A percentile compares a stretch with the other conserved stretches of the same genome.
Evolutionary conservation across 2,329 filamentous ascomycete genomes (phyloP).

Genomic region (Alternaria sp.): DNA sequence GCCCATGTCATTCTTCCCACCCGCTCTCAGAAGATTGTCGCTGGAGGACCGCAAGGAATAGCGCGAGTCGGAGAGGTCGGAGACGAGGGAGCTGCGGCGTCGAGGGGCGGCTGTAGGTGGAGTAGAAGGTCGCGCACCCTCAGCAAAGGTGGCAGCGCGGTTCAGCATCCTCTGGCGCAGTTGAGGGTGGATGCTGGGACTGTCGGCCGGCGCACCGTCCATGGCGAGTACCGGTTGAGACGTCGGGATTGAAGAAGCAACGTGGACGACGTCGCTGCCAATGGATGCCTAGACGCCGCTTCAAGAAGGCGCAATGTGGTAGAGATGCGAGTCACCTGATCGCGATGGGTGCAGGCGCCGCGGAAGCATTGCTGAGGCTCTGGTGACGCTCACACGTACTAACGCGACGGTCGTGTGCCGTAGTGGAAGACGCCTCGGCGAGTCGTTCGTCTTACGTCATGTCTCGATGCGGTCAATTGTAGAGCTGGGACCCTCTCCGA

Average conservation of each 20-base stretch:
- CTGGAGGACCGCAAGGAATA: slow-evolving; percentile 69
- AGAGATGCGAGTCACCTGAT: slow-evolving; percentile 6
- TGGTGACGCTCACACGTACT: slow-evolving; percentile 14
- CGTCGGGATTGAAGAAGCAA: slow-evolving; percentile 5
- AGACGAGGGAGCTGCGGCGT: slow-evolving; percentile 78
- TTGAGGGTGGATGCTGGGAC: slow-evolving; percentile 31
- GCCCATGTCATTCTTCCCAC: slow-evolving; percentile 38
- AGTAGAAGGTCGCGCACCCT: slow-evolving; percentile 33
- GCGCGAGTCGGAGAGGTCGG: slow-evolving; percentile 75
- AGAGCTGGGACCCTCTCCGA: slow-evolving; percentile 3
- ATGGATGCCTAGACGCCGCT: background rate
- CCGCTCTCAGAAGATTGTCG: slow-evolving; percentile 69
- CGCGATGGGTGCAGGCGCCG: background rate
- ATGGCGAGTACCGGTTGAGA: slow-evolving; percentile 25
- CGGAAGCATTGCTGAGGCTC: slow-evolving; percentile 18
- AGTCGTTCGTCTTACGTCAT: slow-evolving; percentile 22
- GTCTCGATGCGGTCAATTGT: slow-evolving; percentile 17
- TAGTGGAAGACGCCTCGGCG: slow-evolving; percentile 11
- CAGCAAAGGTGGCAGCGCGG: slow-evolving; percentile 44
- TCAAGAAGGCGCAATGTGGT: slow-evolving; percentile 5
- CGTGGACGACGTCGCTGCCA: background rate
- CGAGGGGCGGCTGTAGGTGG: slow-evolving; percentile 43
- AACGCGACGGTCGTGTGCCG: slow-evolving; percentile 11
- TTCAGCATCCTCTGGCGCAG: slow-evolving; percentile 46
- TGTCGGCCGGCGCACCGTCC: slow-evolving; percentile 33